Base-by-base conservation (phyloP, 176 grass and related monocot species). In the Oryza longistaminata region DNA sequence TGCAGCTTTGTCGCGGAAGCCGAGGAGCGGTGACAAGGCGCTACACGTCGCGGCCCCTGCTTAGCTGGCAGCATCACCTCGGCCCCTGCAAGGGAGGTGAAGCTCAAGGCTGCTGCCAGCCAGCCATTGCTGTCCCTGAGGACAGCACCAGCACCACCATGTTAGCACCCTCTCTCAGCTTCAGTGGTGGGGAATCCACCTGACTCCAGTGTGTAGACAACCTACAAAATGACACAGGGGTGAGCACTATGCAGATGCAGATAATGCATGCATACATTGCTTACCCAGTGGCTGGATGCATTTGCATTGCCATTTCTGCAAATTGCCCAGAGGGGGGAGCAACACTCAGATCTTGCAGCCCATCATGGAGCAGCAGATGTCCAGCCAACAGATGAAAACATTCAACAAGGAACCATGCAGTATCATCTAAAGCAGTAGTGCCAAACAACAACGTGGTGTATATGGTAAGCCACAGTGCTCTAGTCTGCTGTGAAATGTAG, bases 171-270 rank as follows among this genome's bases (percentile, higher is more conserved):
- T 52, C 83, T 24, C 88, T 76, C 73, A 81, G 27, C 46, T 44
- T 61, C n/a, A 29, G 66, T 39, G 67, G 71, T 64, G 66, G 75
- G 83, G 88, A 90, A 90, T 90, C 88, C 79, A 37, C 74, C 88
- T 78, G 88, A 65, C 88, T 86, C 45, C 78, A 45, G 88, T 82
- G 46, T 68, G 79, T 61, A 73, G 88, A 90, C 88, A 90, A 90
- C 74, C 21, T 86, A 79, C 79, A 86, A 90, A 74, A 86, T 87
- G 88, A 58, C 84, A 90, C 66, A 64, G 60, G 25, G 68, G 48
- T 5, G n/a, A 90, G 68, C 88, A 79, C 88, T 90, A 79, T 79
- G 79, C 84, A 79, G 88, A 53, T 79, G 88, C 88, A 79, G 84
- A 26, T 62, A 24, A 62, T 62, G 58, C 58, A 62, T 62, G 58